These are phyloP conservation scores for Candida vartiovaarae DNA, from an alignment of 805 yeast genomes.

Conservation along the genomic window DNA sequence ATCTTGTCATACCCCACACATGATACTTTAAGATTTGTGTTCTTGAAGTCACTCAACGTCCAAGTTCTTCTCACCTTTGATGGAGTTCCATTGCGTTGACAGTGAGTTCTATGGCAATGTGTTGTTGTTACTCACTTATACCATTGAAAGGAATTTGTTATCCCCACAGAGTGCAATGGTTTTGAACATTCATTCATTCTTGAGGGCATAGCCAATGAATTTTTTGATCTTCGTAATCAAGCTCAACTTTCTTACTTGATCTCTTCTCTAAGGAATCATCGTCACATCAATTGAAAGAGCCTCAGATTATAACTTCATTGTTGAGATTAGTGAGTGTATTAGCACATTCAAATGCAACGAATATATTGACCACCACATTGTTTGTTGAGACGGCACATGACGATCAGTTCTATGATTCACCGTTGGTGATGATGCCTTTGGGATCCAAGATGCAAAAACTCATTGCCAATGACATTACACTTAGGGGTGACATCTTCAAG, in stretches of 20 bases:
- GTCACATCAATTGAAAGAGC: not conserved
- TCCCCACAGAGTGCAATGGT: not conserved
- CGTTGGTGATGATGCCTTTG: not conserved
- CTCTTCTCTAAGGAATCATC: not conserved
- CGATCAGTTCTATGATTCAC: not conserved
- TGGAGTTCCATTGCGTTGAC: slow-evolving; percentile 1
- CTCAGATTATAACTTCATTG: not conserved
- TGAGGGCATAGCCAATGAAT: slow-evolving; percentile 4
- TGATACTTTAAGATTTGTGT: slow-evolving; percentile 5
- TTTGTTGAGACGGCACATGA: slow-evolving; percentile 1
- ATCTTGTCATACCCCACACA: slow-evolving; percentile 6
- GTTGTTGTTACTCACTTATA: slow-evolving; percentile 7
- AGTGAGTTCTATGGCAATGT: slow-evolving; percentile 1
- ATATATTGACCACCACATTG: slow-evolving; percentile 1
- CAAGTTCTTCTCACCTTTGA: slow-evolving; percentile 7
- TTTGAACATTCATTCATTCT: not conserved
- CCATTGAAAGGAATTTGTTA: slow-evolving; percentile 5
- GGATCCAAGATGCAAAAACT: not conserved
- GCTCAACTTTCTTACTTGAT: not conserved
- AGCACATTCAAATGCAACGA: slow-evolving; percentile 1
- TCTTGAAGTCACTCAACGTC: slow-evolving; percentile 10
- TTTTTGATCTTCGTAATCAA: not conserved
- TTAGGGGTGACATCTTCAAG: too few species aligned
- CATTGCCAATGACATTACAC: too few species aligned
- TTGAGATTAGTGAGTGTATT: slow-evolving; percentile 3